These are phyloP conservation scores for Kwoniella pini DNA, from an alignment of 768 basidiomycete genomes.

Conservation along the genomic window DNA sequence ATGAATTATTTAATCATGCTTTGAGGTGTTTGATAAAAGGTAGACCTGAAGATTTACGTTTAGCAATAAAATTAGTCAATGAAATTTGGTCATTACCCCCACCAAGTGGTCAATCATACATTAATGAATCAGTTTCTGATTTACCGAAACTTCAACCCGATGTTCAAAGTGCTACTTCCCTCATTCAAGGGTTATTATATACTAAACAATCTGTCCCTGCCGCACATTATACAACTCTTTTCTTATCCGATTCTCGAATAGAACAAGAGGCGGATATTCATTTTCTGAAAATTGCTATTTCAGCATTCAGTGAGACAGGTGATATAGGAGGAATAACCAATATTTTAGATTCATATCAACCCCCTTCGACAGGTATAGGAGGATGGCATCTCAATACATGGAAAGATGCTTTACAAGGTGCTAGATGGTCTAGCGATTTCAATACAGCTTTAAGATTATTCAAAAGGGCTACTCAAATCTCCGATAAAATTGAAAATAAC, in stretches of 20 bases:
- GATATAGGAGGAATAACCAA: slow-evolving; percentile 29
- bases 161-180: slow-evolving; percentile 34
- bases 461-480: slow-evolving; percentile 31
- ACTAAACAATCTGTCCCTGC: slow-evolving; percentile 24
- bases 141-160: slow-evolving; percentile 24
- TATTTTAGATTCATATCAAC: slow-evolving; percentile 32
- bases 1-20: slow-evolving; percentile 5
- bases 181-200: slow-evolving; percentile 26
- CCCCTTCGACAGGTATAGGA: slow-evolving; percentile 12
- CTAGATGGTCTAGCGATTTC: slow-evolving; percentile 42
- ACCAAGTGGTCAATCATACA: slow-evolving; percentile 11
- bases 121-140: too few species aligned
- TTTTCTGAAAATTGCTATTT: slow-evolving; percentile 27
- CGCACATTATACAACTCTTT: slow-evolving; percentile 32
- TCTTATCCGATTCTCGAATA: slow-evolving; percentile 24
- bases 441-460: slow-evolving; percentile 26
- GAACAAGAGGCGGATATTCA: slow-evolving; percentile 14
- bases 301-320: slow-evolving; percentile 26
- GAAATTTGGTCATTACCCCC: slow-evolving; percentile 17
- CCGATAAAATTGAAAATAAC: slow-evolving; percentile 12
- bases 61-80: slow-evolving; percentile 5
- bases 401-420: slow-evolving; percentile 33
- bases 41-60: slow-evolving; percentile 16
- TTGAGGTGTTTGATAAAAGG: slow-evolving; percentile 15
- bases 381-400: slow-evolving; percentile 34